These are phyloP conservation scores for Crithidia bombi DNA, from an alignment of 208 protist genomes.

Conservation along the genomic window DNA sequence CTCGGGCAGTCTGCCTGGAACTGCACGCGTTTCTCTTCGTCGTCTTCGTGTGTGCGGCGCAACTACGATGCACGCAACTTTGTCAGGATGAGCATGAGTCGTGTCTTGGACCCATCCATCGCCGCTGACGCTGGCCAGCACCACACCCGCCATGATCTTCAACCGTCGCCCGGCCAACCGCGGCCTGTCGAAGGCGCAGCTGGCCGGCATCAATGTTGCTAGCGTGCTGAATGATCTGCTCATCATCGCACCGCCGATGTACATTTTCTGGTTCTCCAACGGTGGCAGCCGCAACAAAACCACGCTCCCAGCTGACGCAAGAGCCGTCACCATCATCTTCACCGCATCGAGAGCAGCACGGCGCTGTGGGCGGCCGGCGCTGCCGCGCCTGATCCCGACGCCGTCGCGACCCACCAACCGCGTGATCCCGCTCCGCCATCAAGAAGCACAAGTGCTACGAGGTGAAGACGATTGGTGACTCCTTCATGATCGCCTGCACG, in stretches of 20 bases:
- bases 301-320: conserved; percentile 41
- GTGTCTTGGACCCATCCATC: conserved; percentile 34
- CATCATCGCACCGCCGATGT: not conserved
- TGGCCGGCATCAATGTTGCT: conserved; percentile 41
- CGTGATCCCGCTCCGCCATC: conserved; percentile 66
- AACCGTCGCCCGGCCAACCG: not conserved
- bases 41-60: conserved; percentile 17
- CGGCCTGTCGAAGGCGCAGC: conserved; percentile 23
- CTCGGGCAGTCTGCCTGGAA: conserved; percentile 33
- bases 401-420: conserved; percentile 73
- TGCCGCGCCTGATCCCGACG: conserved; percentile 62
- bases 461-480: conserved; percentile 88
- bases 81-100: conserved; percentile 24
- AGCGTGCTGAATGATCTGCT: conserved; percentile 5
- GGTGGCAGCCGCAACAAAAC: conserved; percentile 43
- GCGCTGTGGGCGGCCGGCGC: conserved; percentile 72
- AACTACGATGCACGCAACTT: conserved; percentile 66
- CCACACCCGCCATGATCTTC: conserved; percentile 54
- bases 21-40: not conserved
- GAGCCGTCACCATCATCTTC: conserved; percentile 73
- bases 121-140: not conserved
- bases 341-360: conserved; percentile 83
- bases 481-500: conserved; percentile 86
- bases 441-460: conserved; percentile 74
- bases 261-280: conserved; percentile 26